Base-by-base conservation (phyloP, 306 rosid species). In the Potentilla sterilis region DNA sequence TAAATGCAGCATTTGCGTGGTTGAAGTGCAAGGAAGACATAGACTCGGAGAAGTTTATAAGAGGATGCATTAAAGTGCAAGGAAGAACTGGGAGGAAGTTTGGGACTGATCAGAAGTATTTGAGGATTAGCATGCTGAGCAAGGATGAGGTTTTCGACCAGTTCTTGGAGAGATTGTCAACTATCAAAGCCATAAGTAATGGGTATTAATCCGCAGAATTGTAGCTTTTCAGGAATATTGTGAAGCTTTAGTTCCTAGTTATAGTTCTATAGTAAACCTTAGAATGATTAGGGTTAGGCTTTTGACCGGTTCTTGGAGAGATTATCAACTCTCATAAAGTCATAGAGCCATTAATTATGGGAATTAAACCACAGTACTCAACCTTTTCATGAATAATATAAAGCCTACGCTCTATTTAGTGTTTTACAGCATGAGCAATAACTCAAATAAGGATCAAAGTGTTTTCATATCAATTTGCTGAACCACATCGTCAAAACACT, bases 1-100 rank as follows among this genome's bases (percentile, higher is more conserved):
- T 18, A 37, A 59, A 41, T 11, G 44, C 84, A 94, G 97, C 77
- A 73, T 94, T 83, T 81, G 87, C 90, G 2, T 94, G 98, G 98
- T 61, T 94, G 91, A 85, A 88, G 86, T 59, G 84, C 48, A 75
- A 75, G 28, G 88, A 87, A 37, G 84, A 79, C 37, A 84, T 80
- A 46, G 84, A 90, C 59, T 77, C 85, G 28, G 82, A 64, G 70
- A 73, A 59, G 72, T 80, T 79, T 68, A 48, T 92, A 70, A 84
- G 70, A 68, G 88, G 85, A 47, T 6, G 74, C 22, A 66, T 32
- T 46, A 87, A 82, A 52, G 78, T 89, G 37, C 19, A 52, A 69
- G 78, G 73, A 34, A 86, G 95, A 81, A 82, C 81, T 28, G 98
- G 98, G 41, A 57, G 48, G 44, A 81, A 79, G 54, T 94, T 94